These are phyloP conservation scores for Aspergillus heteromorphus DNA, from an alignment of 495 filamentous ascomycete genomes.

Conservation along the genomic window DNA sequence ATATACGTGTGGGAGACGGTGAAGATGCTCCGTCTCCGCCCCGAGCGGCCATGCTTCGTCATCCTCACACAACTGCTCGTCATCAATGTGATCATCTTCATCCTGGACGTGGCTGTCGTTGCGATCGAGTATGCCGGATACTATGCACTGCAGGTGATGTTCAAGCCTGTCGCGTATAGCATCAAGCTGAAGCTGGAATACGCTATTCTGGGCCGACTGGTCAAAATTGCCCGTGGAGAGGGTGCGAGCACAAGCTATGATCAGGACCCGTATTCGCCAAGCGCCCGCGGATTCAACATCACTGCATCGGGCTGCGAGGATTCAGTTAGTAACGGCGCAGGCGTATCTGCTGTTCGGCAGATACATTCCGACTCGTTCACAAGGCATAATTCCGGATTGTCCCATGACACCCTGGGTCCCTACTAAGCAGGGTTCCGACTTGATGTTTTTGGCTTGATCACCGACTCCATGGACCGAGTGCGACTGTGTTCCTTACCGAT, in stretches of 20 bases:
- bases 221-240: slow-evolving; percentile 26
- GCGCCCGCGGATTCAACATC: background rate
- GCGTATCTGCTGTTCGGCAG: background rate
- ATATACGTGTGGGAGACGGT: slow-evolving; percentile 51
- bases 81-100: slow-evolving; percentile 45
- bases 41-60: slow-evolving; percentile 16
- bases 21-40: slow-evolving; percentile 36
- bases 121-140: slow-evolving; percentile 41
- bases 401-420: background rate
- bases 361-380: background rate
- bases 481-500: background rate
- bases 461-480: background rate
- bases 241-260: background rate
- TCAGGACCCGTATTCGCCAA: background rate
- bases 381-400: background rate
- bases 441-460: no score
- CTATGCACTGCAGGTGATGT: slow-evolving; percentile 44
- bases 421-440: background rate
- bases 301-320: background rate
- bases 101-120: slow-evolving; percentile 43
- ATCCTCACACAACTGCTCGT: slow-evolving; percentile 43
- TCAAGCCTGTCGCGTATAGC: slow-evolving; percentile 48
- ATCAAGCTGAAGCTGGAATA: slow-evolving; percentile 53
- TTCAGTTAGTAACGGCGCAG: background rate
- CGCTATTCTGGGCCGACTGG: slow-evolving; percentile 44